Evolutionary conservation across 495 filamentous ascomycete species (phyloP), one percentile per base, ranked within the genome.

Genomic region (Podospora anserina): DNA sequence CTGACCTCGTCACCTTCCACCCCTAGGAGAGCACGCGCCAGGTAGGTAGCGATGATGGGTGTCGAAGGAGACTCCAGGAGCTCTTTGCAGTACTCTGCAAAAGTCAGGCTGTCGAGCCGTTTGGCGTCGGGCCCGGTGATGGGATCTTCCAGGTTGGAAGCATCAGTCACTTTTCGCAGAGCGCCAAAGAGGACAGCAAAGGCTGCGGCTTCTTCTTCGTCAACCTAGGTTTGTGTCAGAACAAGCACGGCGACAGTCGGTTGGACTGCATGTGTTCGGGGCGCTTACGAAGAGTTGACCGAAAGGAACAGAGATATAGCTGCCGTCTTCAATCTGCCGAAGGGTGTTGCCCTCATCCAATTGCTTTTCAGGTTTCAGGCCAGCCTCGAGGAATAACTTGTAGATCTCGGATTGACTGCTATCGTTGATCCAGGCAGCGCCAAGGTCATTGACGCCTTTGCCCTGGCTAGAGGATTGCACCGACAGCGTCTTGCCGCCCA

Each of bases 391-490:
- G 1, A 78, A 79, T 9, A 83, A 68, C 0, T 68, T 71, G 63
- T 68, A 78, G 16, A 86, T 78, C 39, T 73, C 71, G 13, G 64
- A 71, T 67, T 88, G 85, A 55, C 78, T 84, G 2, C 77, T 81
- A 58, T 83, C 78, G 71, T 86, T 87, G 63, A 86, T 81, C 84
- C 84, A 86, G 4, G 82, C 82, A 1, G 81, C 84, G 3, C 84
- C 85, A 23, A 86, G 66, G 54, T 86, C 84, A 23, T 78, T 75
- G n/a, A 70, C 23, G 19, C 79, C 80, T n/a, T 70, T 66, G 4
- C 28, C 63, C 20, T 54, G 28, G 1, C 68, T 68, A 3, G 44
- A 64, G 63, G 32, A 26, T 11, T 55, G 54, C 26, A 71, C 54
- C 19, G 74, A 76, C 79, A 76, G 82, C 0, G 78, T 82, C 66